phyloP scores from a whole-genome alignment of 2,329 filamentous ascomycete genomes.

The Fusarium euwallaceae region DNA sequence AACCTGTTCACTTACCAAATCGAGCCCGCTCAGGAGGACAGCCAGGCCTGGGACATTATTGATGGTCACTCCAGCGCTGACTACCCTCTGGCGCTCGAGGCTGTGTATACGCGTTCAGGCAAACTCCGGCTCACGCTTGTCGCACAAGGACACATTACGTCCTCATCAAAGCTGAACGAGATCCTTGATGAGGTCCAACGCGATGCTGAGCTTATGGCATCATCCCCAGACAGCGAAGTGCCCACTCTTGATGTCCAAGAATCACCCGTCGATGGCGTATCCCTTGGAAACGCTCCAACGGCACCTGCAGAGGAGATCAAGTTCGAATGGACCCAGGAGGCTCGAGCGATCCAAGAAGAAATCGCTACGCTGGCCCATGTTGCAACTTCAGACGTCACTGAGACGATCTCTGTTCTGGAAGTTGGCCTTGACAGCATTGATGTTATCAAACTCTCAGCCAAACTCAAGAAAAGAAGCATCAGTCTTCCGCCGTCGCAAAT shows the following conservation, averaged over 20 bases:
- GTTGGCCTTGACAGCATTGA: conserved; percentile 94
- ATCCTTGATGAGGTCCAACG: conserved; percentile 56
- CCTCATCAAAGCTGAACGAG: conserved; percentile 45
- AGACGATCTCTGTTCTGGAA: conserved; percentile 78
- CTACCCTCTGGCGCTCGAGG: conserved; percentile 84
- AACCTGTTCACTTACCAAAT: conserved; percentile 86
- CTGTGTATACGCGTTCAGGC: conserved; percentile 64
- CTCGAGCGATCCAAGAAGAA: conserved; percentile 68
- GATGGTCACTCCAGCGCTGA: conserved; percentile 68
- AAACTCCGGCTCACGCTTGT: conserved; percentile 70
- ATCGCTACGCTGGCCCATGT: conserved; percentile 73
- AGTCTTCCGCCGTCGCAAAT: conserved; percentile 79
- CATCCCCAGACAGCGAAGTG: conserved; percentile 23
- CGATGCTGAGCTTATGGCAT: conserved; percentile 21
- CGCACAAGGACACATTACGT: conserved; percentile 61
- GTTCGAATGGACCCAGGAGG: conserved; percentile 72
- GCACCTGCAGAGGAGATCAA: conserved; percentile 51
- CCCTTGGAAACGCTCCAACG: neutral
- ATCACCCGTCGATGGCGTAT: neutral
- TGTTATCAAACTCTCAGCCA: conserved; percentile 84
- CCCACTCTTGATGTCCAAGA: conserved; percentile 1
- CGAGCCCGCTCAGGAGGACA: conserved; percentile 50
- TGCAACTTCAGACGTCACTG: conserved; percentile 63
- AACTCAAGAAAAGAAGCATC: conserved; percentile 72
- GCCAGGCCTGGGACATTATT: conserved; percentile 66